Base-by-base conservation (phyloP, 2,329 filamentous ascomycete genomes). In the Aspergillus arachidicola region DNA sequence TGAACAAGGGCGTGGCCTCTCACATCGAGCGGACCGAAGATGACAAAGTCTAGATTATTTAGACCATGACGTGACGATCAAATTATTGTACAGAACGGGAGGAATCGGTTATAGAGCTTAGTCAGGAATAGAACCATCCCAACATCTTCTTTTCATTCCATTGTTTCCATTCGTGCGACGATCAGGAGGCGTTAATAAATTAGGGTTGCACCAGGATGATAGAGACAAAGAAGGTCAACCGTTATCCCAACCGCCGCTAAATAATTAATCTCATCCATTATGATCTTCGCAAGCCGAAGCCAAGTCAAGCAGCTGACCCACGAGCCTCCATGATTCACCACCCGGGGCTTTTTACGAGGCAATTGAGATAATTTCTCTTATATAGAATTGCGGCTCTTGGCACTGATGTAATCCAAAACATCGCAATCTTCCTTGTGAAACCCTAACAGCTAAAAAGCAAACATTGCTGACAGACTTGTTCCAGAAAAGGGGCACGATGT, bases 1-100 rank as follows among this genome's bases (percentile, higher is more conserved):
- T 73, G 59, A 67, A 73, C 21, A 74, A 73, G 67, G 64, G 64
- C 7, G 66, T 71, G 3, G 53, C 69, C 9, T 50, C 62, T 30
- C 71, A 73, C 53, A 63, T 64, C 6, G 72, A 73, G 64, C 64
- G 68, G 57, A 54, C 55, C 2, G 68, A 58, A 43, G 57, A 62
- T 6, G 34, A 62, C 54, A 66, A 64, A 56, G 50, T 38, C 48
- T 65, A 60, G 36, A 56, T 54, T 26, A 14, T 4, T 23, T 21
- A 21, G 32, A 16, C 19, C 23, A 55, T 34, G 32, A 55, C 16
- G 51, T 12, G 51, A 55, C 9, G 51, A 36, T 55, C n/a, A 6
- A 55, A 38, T 16, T 38, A 16, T 10, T 55, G 21, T 55, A 38
- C 21, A 54, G 19, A 54, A 51, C 26, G 26, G 46, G 16, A 3